These are phyloP conservation scores for Chenopodium berlandieri DNA, from an alignment of 148 eudicot species.

Conservation along the genomic window DNA sequence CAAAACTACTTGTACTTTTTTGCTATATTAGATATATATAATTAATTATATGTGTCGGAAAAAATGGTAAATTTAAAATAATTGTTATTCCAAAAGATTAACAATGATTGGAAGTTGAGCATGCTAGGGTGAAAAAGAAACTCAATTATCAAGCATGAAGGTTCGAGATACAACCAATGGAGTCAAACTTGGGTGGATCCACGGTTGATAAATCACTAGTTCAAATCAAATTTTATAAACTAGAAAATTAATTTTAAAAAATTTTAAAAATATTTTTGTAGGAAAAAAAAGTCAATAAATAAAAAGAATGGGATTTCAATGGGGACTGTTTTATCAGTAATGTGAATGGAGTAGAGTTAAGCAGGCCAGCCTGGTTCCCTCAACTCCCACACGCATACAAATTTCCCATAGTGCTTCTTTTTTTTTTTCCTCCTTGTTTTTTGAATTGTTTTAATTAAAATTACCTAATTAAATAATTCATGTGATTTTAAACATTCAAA, in stretches of 20 bases:
- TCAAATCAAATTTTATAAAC: not conserved
- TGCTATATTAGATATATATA: too few relatives aligned
- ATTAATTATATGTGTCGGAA: too few relatives aligned
- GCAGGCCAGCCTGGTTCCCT: slow-evolving; percentile 32
- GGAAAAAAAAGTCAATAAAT: not conserved
- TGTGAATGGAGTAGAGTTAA: slow-evolving; percentile 24
- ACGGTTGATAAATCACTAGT: not conserved
- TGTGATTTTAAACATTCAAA: too few relatives aligned
- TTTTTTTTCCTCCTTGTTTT: not conserved
- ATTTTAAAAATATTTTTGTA: not conserved
- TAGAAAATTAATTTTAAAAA: not conserved
- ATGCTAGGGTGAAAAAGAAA: not conserved
- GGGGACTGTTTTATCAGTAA: slow-evolving; percentile 1
- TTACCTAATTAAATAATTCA: too few relatives aligned
- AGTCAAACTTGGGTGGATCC: slow-evolving; percentile 10
- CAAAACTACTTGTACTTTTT: too few relatives aligned
- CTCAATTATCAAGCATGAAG: not conserved
- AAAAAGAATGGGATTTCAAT: slow-evolving; percentile 10
- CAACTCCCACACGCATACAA: slow-evolving; percentile 22
- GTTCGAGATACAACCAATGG: not conserved
- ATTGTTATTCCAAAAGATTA: too few relatives aligned
- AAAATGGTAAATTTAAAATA: too few relatives aligned
- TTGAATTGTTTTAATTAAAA: too few relatives aligned
- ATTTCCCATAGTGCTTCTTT: not conserved
- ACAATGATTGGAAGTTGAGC: not conserved